Base-by-base conservation (phyloP, 1,284 basidiomycete species). In the Cryptococcus jaspeensis region DNA sequence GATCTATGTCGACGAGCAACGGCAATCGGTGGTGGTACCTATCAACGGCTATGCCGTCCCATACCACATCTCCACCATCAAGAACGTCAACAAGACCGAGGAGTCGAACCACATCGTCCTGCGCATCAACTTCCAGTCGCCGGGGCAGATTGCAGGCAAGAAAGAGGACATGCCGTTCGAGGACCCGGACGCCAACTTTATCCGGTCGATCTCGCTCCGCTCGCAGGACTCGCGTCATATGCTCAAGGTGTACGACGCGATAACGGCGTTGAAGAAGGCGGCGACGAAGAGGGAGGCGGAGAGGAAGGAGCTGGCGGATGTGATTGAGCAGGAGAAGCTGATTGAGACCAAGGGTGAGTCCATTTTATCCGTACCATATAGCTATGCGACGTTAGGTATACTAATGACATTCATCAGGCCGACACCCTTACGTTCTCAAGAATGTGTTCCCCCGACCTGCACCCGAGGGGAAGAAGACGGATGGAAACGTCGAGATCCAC, bases 121-220 rank as follows among this genome's bases (percentile, higher is more conserved):
- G 56, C 87, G 96, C 4, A 93, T 99, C 78, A 99, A 99, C 79
- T 97, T 99, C 81, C 93, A 98, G 74, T 96, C 94, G 0, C 96
- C 96, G 1, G 96, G 96, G 48, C 94, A 98, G 74, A 86, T 98
- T 47, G 89, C 92, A 0, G 96, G 96, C 40, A 97, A 96, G 81
- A 99, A 99, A 80, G 96, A 99, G 73, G 96, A 99, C 66, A 97
- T 93, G 61, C 96, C 96, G 0, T 99, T 99, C 68, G 95, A 99
- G 77, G 91, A 98, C 73, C 92, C 95, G 1, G 91, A 96, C 62
- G 88, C 95, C 0, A 98, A 92, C 3, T 99, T 99, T 70, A 88
- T 99, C 67, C 90, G 94, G 52, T 97, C 93, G 5, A 85, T 96
- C 60, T 92, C 92, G 0, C 99, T 95, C 79, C 89, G 95, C 48